These are phyloP conservation scores for Pugionium dolabratum DNA, from an alignment of 345 rosid species.

Conservation along the genomic window DNA sequence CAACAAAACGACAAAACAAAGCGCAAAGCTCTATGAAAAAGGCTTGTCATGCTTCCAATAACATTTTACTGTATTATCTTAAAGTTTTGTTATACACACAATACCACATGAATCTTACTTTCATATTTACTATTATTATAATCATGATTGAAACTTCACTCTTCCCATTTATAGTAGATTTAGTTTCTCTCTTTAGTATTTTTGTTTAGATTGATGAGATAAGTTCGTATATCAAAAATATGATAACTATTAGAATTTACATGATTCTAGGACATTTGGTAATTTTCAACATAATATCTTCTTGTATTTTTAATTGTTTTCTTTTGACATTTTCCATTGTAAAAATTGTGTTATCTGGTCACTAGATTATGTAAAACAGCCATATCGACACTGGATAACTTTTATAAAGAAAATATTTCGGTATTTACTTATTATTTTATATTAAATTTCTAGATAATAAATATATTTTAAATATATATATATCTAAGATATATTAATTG, in stretches of 20 bases:
- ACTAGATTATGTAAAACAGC: neutral
- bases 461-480: too few relatives aligned
- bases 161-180: slow-evolving; percentile 32
- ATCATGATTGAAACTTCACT: slow-evolving; percentile 31
- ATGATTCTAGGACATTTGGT: slow-evolving; percentile 14
- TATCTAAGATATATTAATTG: too few relatives aligned
- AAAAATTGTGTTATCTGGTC: neutral
- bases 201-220: slow-evolving; percentile 21
- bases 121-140: slow-evolving; percentile 14
- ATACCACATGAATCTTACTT: slow-evolving; percentile 8
- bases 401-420: too few relatives aligned
- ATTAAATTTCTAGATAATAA: neutral
- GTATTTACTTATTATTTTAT: too few relatives aligned
- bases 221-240: slow-evolving; percentile 10
- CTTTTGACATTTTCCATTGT: neutral
- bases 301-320: neutral
- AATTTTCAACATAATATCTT: slow-evolving; percentile 6
- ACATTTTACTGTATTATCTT: slow-evolving; percentile 11
- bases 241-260: neutral
- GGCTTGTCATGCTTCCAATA: slow-evolving; percentile 23
- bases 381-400: too few relatives aligned
- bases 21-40: slow-evolving; percentile 38
- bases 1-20: slow-evolving; percentile 14
- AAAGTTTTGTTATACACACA: neutral
- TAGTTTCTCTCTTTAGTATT: slow-evolving; percentile 31